Base-by-base conservation (phyloP, 345 rosid species). In the Pugionium cornutum region DNA sequence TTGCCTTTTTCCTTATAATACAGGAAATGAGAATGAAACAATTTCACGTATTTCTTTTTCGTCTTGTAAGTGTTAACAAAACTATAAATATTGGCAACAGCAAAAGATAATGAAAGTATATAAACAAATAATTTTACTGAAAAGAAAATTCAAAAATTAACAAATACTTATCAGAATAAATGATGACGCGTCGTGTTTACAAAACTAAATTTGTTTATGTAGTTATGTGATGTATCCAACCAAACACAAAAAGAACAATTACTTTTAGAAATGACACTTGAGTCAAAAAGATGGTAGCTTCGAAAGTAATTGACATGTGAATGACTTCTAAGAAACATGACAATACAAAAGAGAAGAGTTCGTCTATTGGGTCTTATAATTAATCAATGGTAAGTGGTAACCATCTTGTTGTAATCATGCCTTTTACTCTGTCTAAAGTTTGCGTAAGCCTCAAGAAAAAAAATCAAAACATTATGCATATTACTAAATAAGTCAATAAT, bases 251-350 rank as follows among this genome's bases (percentile, higher is more conserved):
- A 41, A 41, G 2, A 46, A 1, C 36, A 30, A 9, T 31, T 51
- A 29, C 36, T 51, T 51, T 9, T 2, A 27, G 27, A 45, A 45
- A 45, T 31, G 64, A 58, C 39, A 31, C n/a, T 45, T 30, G 3
- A 11, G 48, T 31, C 10, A 40, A 8, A 41, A 9, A 53, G 42
- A 3, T 29, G 30, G 47, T 50, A 39, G 37, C 25, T 50, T 46
- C 10, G 60, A 69, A 51, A 53, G 39, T 7, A 61, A 43, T 61
- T 61, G 55, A 36, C 43, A 33, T 50, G 62, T 8, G 54, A 44
- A 46, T 9, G 73, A 18, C 36, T 18, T 5, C 27, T 33, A 51
- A 43, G 29, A 30, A 60, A 41, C 10, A 52, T 11, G 48, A 58
- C 59, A 29, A 61, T 8, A 44, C 4, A 53, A 53, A 36, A 52